Percentiles rank a stretch among this genome's conserved stretches.
Evolutionary conservation across 257 asterid species (phyloP).

Genomic region (Leonotis leonurus): DNA sequence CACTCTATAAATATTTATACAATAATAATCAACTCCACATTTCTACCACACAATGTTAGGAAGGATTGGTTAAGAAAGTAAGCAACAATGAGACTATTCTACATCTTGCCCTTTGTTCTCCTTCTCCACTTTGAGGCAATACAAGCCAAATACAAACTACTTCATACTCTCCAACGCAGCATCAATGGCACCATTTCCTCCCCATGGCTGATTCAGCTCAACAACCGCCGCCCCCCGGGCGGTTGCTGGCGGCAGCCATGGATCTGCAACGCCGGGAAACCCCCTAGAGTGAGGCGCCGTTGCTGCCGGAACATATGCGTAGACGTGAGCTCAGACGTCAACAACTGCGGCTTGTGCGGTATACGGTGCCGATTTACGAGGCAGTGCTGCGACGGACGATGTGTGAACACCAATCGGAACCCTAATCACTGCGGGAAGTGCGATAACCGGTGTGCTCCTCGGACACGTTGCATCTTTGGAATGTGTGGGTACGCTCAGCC

Average conservation of each 20-base stretch:
- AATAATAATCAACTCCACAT: too few relatives aligned
- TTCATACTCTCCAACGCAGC: too few relatives aligned
- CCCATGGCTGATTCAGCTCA: too few relatives aligned
- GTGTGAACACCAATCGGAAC: slow-evolving; percentile 31
- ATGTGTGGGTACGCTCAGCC: slow-evolving; percentile 61
- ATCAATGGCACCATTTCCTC: too few relatives aligned
- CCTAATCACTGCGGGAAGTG: slow-evolving; percentile 64
- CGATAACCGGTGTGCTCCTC: slow-evolving; percentile 32
- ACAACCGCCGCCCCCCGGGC: too few relatives aligned
- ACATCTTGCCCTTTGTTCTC: too few relatives aligned
- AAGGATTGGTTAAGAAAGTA: too few relatives aligned
- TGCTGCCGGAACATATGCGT: slow-evolving; percentile 65
- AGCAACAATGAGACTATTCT: too few relatives aligned
- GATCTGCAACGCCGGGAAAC: slow-evolving; percentile 41
- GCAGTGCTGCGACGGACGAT: slow-evolving; percentile 59
- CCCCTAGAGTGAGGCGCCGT: slow-evolving; percentile 21
- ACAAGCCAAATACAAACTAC: too few relatives aligned
- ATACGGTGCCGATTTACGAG: slow-evolving; percentile 50
- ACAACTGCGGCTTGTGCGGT: slow-evolving; percentile 67
- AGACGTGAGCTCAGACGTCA: slow-evolving; percentile 40
- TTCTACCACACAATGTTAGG: too few relatives aligned
- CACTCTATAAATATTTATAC: too few relatives aligned
- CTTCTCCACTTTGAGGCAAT: too few relatives aligned
- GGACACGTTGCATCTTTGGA: slow-evolving; percentile 39
- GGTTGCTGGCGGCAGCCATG: slow-evolving; percentile 58